Conservation (phyloP, 805 yeast genomes). For the Myxozyma mucilagina region DNA sequence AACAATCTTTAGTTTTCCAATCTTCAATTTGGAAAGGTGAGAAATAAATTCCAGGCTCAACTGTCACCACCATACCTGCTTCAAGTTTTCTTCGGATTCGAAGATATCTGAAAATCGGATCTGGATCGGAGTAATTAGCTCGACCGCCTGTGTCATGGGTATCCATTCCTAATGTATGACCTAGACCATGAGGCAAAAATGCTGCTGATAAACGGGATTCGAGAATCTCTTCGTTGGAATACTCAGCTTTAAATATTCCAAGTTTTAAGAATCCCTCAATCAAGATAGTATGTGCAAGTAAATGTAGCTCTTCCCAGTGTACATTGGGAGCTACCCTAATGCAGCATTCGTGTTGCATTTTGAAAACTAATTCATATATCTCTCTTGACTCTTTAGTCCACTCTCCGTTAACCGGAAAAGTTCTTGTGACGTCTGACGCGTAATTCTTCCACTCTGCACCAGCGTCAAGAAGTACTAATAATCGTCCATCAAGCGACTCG, state of each 20-base stretch:
- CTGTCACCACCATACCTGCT: constrained; percentile 83
- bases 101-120: constrained; percentile 72
- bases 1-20: constrained; percentile 44
- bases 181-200: constrained; percentile 94
- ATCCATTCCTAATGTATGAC: constrained; percentile 91
- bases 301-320: constrained; percentile 81
- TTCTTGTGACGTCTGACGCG: constrained; percentile 91
- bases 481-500: constrained; percentile 53
- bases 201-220: constrained; percentile 69
- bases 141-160: constrained; percentile 94
- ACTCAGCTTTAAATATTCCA: constrained; percentile 63
- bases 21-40: constrained; percentile 76
- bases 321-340: constrained; percentile 76
- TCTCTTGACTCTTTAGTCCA: constrained; percentile 87
- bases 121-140: constrained; percentile 81
- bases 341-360: constrained; percentile 80
- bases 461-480: constrained; percentile 82
- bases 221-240: constrained; percentile 60
- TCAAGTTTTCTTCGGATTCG: constrained; percentile 74
- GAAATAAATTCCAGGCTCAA: constrained; percentile 94
- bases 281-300: constrained; percentile 74
- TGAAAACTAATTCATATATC: constrained; percentile 73
- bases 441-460: constrained; percentile 97
- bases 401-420: constrained; percentile 87
- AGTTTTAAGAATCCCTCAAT: constrained; percentile 67